Base-by-base conservation (phyloP, 306 rosid genomes). In the Pyrus pyrifolia region DNA sequence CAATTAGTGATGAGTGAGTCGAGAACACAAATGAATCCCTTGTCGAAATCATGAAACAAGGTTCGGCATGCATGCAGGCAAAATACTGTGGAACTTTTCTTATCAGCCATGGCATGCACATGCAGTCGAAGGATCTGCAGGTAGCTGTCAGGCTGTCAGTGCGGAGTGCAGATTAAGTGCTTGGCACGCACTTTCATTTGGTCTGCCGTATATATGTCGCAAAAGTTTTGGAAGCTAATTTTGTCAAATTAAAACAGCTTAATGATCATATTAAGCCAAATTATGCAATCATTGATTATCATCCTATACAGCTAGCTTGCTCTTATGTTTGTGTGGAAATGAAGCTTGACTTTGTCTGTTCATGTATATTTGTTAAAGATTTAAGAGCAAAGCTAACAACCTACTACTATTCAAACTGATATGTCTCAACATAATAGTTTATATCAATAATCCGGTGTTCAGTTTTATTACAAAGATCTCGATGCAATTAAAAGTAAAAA, bases 181-280 rank as follows among this genome's bases (percentile, higher is more conserved):
- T 49, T 79, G 68, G 12, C 81, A 70, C 70, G 72, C 74, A 67
- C 52, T 64, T 79, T 67, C 49, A 58, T 76, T 71, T 31, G 60
- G 80, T 70, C 68, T 72, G 78, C 73, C 67, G 15, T 46, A 68
- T 17, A 42, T 46, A 52, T n/a, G 30, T 53, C 67, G 13, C 38
- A 71, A 71, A 53, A 21, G 11, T 33, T 64, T 15, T 70, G 55
- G 12, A 38, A 8, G 21, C 46, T 19, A 57, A 57, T 23, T 75
- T 70, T 25, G 69, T 23, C 72, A 64, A 57, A 66, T 2, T 35
- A 64, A 38, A 40, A n/a, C 42, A 44, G 1, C 22, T 33, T 58
- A 2, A 55, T 55, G 49, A 77, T 55, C 55, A 49, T 58, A 58
- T 22, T 58, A 22, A 58, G 10, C 8, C 19, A 49, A 15, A 49